Evolutionary conservation across 495 filamentous ascomycete genomes (phyloP).

Genomic region (Penicillium paradoxum): DNA sequence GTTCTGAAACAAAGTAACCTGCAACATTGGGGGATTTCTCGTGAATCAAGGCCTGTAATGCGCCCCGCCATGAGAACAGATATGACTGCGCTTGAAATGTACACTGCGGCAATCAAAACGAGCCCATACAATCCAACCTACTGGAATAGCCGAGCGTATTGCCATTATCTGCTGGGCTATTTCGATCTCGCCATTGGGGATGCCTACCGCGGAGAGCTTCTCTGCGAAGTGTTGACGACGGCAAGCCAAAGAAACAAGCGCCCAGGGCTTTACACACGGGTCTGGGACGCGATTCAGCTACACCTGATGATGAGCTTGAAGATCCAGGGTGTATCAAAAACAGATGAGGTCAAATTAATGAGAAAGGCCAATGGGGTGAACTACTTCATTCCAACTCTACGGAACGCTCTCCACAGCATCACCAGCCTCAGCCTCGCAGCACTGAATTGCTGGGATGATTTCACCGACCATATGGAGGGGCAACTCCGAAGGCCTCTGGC

Average conservation of each 20-base stretch:
- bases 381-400: conserved; percentile 22
- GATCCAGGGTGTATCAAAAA: background rate
- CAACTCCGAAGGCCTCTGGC: conserved; percentile 1
- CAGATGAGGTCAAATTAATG: conserved; percentile 10
- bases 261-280: conserved; percentile 23
- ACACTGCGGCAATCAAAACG: conserved; percentile 29
- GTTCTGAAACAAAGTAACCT: conserved; percentile 17
- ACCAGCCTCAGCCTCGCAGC: conserved; percentile 26
- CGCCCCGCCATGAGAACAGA: conserved; percentile 4
- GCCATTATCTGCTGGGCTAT: conserved; percentile 65
- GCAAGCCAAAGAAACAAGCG: conserved; percentile 10
- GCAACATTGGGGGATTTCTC: conserved; percentile 20
- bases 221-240: conserved; percentile 36
- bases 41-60: conserved; percentile 12
- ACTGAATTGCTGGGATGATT: conserved; percentile 28
- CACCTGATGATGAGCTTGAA: conserved; percentile 19
- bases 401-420: conserved; percentile 21
- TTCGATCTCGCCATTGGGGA: conserved; percentile 81
- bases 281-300: conserved; percentile 30
- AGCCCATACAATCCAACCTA: conserved; percentile 67
- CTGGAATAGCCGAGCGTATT: conserved; percentile 64
- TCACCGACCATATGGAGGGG: conserved; percentile 5
- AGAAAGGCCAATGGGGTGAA: conserved; percentile 20
- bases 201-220: conserved; percentile 73
- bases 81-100: conserved; percentile 28